Percentiles rank a stretch among this genome's conserved stretches.
These are phyloP conservation scores for Rhodamnia rubescens DNA, from an alignment of 345 rosid species.

Conservation along the genomic window DNA sequence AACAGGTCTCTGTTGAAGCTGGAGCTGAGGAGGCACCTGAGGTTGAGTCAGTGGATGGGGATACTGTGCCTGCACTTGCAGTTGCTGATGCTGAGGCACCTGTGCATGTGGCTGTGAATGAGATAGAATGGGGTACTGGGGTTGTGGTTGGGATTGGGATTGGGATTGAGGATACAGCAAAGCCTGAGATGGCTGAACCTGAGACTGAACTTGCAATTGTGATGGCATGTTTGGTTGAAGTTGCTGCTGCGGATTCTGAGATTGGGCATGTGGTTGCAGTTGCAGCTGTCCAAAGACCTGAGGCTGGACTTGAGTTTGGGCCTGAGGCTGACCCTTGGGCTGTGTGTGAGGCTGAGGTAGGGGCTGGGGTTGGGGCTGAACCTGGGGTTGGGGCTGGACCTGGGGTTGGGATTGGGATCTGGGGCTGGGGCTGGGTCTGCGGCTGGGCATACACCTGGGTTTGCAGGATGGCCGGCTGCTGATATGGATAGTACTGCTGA, in stretches of 20 bases:
- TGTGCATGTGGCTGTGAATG: slow-evolving; percentile 10
- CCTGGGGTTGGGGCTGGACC: slow-evolving; percentile 7
- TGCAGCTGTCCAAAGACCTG: slow-evolving; percentile 9
- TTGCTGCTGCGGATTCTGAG: slow-evolving; percentile 26
- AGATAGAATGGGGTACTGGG: slow-evolving; percentile 20
- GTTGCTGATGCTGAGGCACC: slow-evolving; percentile 35
- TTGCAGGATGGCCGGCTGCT: slow-evolving; percentile 33
- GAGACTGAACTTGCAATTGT: slow-evolving; percentile 28
- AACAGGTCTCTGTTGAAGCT: slow-evolving; percentile 11
- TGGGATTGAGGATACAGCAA: slow-evolving; percentile 13
- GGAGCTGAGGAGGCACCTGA: slow-evolving; percentile 17
- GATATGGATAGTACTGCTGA: slow-evolving; percentile 50
- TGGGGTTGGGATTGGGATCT: not conserved
- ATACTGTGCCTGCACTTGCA: slow-evolving; percentile 8
- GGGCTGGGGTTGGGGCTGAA: slow-evolving; percentile 14
- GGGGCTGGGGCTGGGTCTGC: slow-evolving; percentile 6
- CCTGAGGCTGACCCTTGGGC: not conserved
- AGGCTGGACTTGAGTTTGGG: not conserved
- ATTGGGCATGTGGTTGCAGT: slow-evolving; percentile 11
- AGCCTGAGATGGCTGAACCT: slow-evolving; percentile 17
- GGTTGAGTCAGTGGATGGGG: slow-evolving; percentile 21
- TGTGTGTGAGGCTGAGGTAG: not conserved
- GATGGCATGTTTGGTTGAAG: slow-evolving; percentile 12
- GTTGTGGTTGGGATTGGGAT: slow-evolving; percentile 9
- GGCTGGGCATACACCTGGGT: slow-evolving; percentile 4